Base-by-base conservation (phyloP, 2,329 filamentous ascomycete genomes). In the Cadophora sp. region DNA sequence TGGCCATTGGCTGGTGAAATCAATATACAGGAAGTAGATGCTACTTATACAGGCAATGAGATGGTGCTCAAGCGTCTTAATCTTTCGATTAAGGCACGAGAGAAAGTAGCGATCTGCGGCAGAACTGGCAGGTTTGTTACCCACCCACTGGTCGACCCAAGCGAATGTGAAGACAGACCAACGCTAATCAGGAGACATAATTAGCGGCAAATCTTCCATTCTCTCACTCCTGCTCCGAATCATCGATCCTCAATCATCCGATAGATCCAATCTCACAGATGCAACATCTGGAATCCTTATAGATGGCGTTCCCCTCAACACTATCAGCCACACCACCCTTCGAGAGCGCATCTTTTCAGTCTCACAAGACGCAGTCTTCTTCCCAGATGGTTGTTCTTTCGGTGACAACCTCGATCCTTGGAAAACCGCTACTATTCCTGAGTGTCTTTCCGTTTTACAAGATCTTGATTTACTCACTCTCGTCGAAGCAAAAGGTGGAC, bases 1-100 rank as follows among this genome's bases (percentile, higher is more conserved):
- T 67, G 68, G 68, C 68, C 64, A 55, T 7, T 29, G 24, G n/a
- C 50, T 5, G 48, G 48, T 26, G 6, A n/a, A 12, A 26, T 27
- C 19, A 16, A 51, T 22, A 51, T 53, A 5, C 4, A 53, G 7
- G n/a, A 27, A 4, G 50, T 53, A 2, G 50, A 27, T 53, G 50
- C 24, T 19, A 53, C 24, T 27, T 53, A 53, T 27, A 53, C 24
- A 19, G 50, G 50, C 16, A 53, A 24, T 3, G 50, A 53, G 1
- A 16, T 8, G 11, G 50, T 53, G 2, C 29, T 53, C 24, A 27
- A 53, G 50, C 24, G 11, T 4, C 50, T 53, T 9, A 16, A 24
- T 27, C 50, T 53, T 16, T 53, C 11, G 7, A 4, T 53, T 27
- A 19, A 53, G 29, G 50, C 24, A 1, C 9, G 24, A 53, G 50